Conservation (phyloP, 2,329 filamentous ascomycete genomes). For the Diaporthe ilicicola region DNA sequence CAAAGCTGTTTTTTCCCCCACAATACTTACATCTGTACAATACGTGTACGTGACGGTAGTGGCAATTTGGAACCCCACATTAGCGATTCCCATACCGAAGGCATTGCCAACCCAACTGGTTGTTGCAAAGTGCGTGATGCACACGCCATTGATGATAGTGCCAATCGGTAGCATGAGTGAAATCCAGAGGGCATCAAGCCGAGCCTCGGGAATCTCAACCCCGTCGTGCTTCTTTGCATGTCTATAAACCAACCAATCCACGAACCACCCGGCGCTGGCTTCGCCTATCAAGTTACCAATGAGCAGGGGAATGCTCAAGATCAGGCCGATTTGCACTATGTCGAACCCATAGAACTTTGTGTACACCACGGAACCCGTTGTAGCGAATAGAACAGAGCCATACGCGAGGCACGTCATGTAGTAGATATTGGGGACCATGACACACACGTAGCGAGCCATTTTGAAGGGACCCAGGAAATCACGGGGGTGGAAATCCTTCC, state of each 20-base stretch:
- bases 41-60: constrained; percentile 5
- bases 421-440: not conserved
- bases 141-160: constrained; percentile 5
- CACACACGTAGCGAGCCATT: constrained; percentile 1
- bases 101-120: constrained; percentile 7
- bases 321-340: constrained; percentile 3
- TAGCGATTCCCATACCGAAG: not conserved
- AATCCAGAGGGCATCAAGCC: constrained; percentile 8
- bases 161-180: not conserved
- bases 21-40: not conserved
- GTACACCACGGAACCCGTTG: constrained; percentile 6
- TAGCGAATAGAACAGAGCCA: not conserved
- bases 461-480: not conserved
- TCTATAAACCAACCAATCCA: constrained; percentile 7
- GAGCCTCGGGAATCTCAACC: not conserved
- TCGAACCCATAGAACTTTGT: not conserved
- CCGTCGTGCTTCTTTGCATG: constrained; percentile 9
- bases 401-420: constrained; percentile 7
- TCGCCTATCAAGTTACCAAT: not conserved
- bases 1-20: not conserved
- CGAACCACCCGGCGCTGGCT: constrained; percentile 6
- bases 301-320: not conserved
- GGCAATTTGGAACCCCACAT: not conserved
- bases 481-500: not conserved
- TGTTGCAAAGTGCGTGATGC: not conserved